phyloP scores from a whole-genome alignment of 2,329 filamentous ascomycete species.

The Taxawa tesnikishii region DNA sequence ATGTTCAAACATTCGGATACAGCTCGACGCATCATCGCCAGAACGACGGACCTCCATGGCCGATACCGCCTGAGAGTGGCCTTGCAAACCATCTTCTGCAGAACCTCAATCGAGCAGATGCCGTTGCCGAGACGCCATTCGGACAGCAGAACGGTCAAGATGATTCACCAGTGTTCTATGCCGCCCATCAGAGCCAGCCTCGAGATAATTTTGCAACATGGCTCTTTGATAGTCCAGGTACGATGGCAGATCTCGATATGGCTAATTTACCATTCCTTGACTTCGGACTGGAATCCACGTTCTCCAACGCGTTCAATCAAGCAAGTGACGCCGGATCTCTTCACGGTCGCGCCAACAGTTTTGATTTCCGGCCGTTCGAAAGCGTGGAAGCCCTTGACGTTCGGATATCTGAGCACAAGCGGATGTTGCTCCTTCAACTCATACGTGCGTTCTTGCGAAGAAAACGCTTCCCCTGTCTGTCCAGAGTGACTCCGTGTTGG shows the following conservation, averaged over 20 bases:
- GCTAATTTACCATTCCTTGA: slow-evolving; percentile 14
- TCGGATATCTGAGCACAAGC: neutral
- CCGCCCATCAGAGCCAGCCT: too few relatives aligned
- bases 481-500: slow-evolving; percentile 1
- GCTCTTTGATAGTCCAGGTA: slow-evolving; percentile 16
- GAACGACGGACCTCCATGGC: too few relatives aligned
- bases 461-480: neutral
- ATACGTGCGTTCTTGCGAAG: neutral
- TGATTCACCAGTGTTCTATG: too few relatives aligned
- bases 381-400: neutral
- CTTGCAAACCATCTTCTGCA: too few relatives aligned
- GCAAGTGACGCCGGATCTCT: slow-evolving; percentile 6
- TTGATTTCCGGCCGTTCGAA: neutral
- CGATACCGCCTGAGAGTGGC: too few relatives aligned
- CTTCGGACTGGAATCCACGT: slow-evolving; percentile 12
- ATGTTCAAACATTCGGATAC: neutral
- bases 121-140: too few relatives aligned
- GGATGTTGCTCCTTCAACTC: neutral
- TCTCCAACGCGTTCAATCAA: neutral
- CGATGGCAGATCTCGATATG: slow-evolving; percentile 13
- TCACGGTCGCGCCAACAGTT: neutral
- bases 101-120: too few relatives aligned
- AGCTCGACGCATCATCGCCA: neutral
- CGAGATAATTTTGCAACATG: slow-evolving; percentile 15
- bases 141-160: too few relatives aligned